Evolutionary conservation across 148 eudicot species (phyloP).

Genomic region (Amaranthus cruentus): DNA sequence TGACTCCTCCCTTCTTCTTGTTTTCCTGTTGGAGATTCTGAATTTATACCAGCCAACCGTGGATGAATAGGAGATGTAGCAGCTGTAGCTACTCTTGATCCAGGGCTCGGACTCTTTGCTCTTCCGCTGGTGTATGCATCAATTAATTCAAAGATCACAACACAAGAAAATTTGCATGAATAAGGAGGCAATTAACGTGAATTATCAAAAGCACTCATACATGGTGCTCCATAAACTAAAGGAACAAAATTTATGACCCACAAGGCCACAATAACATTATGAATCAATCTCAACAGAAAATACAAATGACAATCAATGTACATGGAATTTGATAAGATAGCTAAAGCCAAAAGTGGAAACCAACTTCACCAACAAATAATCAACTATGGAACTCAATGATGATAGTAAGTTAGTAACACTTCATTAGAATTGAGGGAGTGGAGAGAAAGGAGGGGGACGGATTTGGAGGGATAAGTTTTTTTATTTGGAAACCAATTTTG

Average conservation of each 20-base stretch:
- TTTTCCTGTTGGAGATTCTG: constrained; percentile 61
- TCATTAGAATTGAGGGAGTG: neutral
- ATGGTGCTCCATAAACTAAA: constrained; percentile 3
- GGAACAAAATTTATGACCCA: neutral
- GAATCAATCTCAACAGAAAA: neutral
- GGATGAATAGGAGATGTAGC: constrained; percentile 68
- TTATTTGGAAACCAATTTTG: too few species aligned
- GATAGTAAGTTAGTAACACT: too few species aligned
- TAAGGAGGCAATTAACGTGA: neutral
- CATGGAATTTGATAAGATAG: neutral
- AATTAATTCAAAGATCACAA: constrained; percentile 32
- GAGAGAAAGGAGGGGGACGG: neutral
- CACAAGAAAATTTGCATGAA: constrained; percentile 8
- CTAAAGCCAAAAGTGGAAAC: neutral
- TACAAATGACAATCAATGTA: neutral
- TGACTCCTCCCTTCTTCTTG: constrained; percentile 66
- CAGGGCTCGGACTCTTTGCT: constrained; percentile 64
- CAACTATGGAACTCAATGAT: neutral
- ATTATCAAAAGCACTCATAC: neutral
- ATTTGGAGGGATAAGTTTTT: too few species aligned
- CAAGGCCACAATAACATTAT: neutral
- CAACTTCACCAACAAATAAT: neutral
- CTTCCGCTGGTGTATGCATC: constrained; percentile 38
- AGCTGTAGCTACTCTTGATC: constrained; percentile 47
- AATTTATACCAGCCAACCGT: constrained; percentile 34